Evolutionary conservation across 768 basidiomycete species (phyloP).

Genomic region (Macrocybe gigantea): DNA sequence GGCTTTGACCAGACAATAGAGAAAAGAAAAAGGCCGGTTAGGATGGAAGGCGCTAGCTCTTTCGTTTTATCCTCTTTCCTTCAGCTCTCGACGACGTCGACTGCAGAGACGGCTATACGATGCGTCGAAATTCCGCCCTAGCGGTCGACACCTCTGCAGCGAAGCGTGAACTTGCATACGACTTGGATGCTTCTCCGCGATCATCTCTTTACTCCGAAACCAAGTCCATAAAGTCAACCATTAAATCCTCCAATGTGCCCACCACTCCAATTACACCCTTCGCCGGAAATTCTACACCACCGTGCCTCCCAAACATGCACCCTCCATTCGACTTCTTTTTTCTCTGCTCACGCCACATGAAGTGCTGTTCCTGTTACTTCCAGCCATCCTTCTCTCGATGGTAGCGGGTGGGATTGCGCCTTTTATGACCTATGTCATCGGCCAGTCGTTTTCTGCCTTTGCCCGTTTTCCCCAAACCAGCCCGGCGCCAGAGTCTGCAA

Average conservation of each 20-base stretch:
- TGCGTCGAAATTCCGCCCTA: slow-evolving; percentile 16
- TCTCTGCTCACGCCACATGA: slow-evolving; percentile 57
- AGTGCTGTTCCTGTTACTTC: slow-evolving; percentile 50
- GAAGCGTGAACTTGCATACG: slow-evolving; percentile 5
- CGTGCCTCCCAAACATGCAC: slow-evolving; percentile 9
- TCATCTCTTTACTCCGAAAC: slow-evolving; percentile 11
- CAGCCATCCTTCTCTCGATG: slow-evolving; percentile 60
- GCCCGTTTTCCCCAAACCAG: slow-evolving; percentile 42
- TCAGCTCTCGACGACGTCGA: slow-evolving; percentile 2
- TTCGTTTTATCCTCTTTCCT: slow-evolving; percentile 5
- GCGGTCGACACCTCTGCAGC: slow-evolving; percentile 15
- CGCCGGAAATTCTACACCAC: background rate
- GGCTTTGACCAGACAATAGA: too few species aligned
- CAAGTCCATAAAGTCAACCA: slow-evolving; percentile 3
- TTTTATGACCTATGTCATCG: slow-evolving; percentile 82
- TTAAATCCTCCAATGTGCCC: background rate
- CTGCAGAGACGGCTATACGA: slow-evolving; percentile 6
- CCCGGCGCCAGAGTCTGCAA: slow-evolving; percentile 29
- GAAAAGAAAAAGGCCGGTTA: slow-evolving; percentile 8
- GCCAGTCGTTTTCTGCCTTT: slow-evolving; percentile 71
- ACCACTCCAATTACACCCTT: background rate
- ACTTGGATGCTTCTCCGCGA: slow-evolving; percentile 12
- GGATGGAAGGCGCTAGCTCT: background rate
- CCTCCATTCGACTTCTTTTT: slow-evolving; percentile 45
- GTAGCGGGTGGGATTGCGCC: slow-evolving; percentile 70